A percentile compares a stretch with the other conserved stretches of the same genome.
phyloP scores from a whole-genome alignment of 306 rosid genomes.

The Gynostemma pentaphyllum region DNA sequence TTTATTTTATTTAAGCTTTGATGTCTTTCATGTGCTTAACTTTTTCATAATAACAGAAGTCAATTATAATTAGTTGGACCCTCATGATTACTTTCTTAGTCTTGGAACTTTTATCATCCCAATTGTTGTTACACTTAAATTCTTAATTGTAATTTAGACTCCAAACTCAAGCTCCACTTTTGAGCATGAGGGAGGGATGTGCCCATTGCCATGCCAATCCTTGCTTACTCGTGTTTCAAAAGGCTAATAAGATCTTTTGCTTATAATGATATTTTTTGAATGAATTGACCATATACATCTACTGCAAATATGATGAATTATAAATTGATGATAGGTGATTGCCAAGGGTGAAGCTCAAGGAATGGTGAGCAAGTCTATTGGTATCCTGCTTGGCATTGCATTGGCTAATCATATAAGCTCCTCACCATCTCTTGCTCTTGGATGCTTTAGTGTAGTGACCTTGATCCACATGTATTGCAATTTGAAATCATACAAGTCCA shows the following conservation, averaged over 20 bases:
- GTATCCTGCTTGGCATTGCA: slow-evolving; percentile 70
- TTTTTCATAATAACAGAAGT: neutral
- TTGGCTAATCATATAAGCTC: slow-evolving; percentile 71
- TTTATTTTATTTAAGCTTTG: neutral
- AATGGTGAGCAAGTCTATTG: slow-evolving; percentile 91
- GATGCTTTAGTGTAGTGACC: slow-evolving; percentile 66
- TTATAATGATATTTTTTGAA: neutral
- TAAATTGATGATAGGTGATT: slow-evolving; percentile 48
- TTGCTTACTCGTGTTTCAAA: neutral
- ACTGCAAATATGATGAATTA: neutral
- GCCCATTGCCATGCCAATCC: neutral
- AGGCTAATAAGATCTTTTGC: neutral
- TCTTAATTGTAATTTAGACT: too few relatives aligned
- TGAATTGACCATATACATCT: neutral
- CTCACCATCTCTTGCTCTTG: slow-evolving; percentile 62
- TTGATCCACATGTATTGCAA: slow-evolving; percentile 91
- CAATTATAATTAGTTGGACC: neutral
- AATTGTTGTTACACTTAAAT: too few relatives aligned
- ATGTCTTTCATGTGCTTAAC: neutral
- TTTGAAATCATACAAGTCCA: slow-evolving; percentile 86
- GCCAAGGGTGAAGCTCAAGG: slow-evolving; percentile 99
- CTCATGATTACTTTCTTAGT: neutral
- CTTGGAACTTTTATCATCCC: neutral
- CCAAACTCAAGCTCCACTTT: neutral
- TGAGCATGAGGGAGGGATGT: neutral